Evolutionary conservation across 2,329 filamentous ascomycete species (phyloP), one percentile per base, ranked within the genome.

Genomic region (Paraconiothyrium sp.): DNA sequence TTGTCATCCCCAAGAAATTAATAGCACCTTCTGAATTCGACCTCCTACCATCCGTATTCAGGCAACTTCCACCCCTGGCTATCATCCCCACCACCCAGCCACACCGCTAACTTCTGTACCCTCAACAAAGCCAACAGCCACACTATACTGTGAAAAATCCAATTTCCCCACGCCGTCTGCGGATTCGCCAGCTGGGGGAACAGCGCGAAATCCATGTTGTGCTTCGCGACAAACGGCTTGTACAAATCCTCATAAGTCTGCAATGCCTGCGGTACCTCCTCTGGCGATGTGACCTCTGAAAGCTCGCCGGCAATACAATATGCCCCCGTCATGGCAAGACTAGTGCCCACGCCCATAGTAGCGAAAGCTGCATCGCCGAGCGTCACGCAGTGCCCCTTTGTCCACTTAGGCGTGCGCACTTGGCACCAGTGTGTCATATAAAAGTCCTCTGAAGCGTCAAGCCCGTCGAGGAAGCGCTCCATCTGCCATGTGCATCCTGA

Each of bases 231-330:
- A 3, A 63, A 66, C 3, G 66, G 63, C 6, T 65, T 57, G 16
- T 73, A 71, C 1, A 57, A 43, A 3, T 64, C 24, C n/a, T 76
- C 69, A 48, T 74, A 75, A 2, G 52, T 54, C 10, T 60, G 58
- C 20, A 76, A 51, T 13, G 74, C 74, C 2, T 27, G 49, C 0
- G 64, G 57, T 1, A 75, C 59, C 10, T 70, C 64, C 5, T 65
- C 64, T 2, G 66, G 61, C 6, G 46, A 46, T 7, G 58, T 22
- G 9, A 69, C 65, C 52, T 66, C 69, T 1, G 69, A 67, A 9
- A 80, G 61, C 59, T 81, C 79, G 2, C 78, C 78, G 10, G 79
- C 77, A 2, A 82, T 62, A 1, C 76, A 64, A 49, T 80, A 82
- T 1, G 76, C 76, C 1, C 79, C 79, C 3, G 74, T 63, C 24